Evolutionary conservation across 2,329 filamentous ascomycete genomes (phyloP), one percentile per base, ranked within the genome.

Genomic region (Kalaharituber pfeilii): DNA sequence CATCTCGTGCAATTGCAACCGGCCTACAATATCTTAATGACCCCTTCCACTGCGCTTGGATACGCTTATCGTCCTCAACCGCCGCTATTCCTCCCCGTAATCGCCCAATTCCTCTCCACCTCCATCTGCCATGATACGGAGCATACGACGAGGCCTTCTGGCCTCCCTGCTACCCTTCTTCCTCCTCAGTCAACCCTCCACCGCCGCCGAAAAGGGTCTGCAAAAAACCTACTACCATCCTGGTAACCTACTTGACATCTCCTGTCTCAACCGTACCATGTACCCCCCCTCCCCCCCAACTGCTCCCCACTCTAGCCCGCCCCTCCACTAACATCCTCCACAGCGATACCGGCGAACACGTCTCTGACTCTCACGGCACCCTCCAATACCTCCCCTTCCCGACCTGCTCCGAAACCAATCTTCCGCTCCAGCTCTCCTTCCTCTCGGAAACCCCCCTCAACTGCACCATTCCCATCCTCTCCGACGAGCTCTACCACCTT

Each of bases 341-440:
- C 66, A 91, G 85, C 64, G 85, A 93, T 64, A 91, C 84, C 7
- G 86, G 86, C 67, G 86, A 94, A 69, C 86, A 94, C 73, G 81
- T 95, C 65, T 82, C 86, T 65, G 80, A 93, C 67, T 74, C 76
- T 30, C 82, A 91, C 65, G 82, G 93, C 67, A 79, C 95, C 54
- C 62, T 64, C 2, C 77, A 94, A 75, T 96, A 91, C 75, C 81
- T 91, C 45, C 86, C 89, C 36, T 96, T 96, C 69, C 85, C 85
- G 24, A 75, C 76, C 29, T 96, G 91, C 76, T 84, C 87, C 69
- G 91, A 96, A 69, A 96, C 91, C 11, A 75, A 75, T 44, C 76
- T 78, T 50, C 82, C 88, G 0, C 80, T 98, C 63, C 80, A 91
- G 64, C 81, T 98, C 67, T 76, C 79, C 67, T 96, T 94, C 71